These are phyloP conservation scores for Clavispora asparagi DNA, from an alignment of 805 yeast genomes.

Conservation along the genomic window DNA sequence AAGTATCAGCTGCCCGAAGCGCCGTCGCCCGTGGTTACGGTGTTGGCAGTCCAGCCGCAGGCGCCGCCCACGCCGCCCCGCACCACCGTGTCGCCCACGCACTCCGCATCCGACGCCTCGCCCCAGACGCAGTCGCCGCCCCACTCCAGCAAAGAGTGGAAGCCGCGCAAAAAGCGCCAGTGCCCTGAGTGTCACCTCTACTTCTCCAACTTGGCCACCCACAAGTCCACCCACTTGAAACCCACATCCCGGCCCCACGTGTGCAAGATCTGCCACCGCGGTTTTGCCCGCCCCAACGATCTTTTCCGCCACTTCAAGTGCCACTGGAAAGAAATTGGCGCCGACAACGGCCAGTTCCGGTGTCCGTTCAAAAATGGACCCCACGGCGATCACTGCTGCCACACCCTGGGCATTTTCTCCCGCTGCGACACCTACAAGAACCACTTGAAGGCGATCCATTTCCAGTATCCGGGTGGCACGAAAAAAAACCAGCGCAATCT, in stretches of 20 bases:
- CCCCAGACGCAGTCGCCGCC: constrained; percentile 1
- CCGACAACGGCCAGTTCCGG: constrained; percentile 61
- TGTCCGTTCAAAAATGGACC: constrained; percentile 62
- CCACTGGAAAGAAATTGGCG: constrained; percentile 73
- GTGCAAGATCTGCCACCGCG: constrained; percentile 74
- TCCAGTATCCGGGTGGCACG: constrained; percentile 83
- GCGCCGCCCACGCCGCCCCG: background rate
- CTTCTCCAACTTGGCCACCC: constrained; percentile 80
- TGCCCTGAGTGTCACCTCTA: constrained; percentile 65
- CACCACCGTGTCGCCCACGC: background rate
- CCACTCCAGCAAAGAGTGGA: constrained; percentile 20
- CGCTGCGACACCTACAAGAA: constrained; percentile 91
- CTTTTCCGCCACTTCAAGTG: constrained; percentile 79
- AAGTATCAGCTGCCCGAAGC: background rate
- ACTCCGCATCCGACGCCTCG: background rate
- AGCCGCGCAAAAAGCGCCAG: constrained; percentile 60
- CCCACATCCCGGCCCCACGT: constrained; percentile 71
- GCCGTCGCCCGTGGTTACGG: background rate
- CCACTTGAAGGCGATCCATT: constrained; percentile 85
- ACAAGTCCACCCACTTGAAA: constrained; percentile 69
- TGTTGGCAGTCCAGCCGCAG: background rate
- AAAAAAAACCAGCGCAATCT: constrained; percentile 67
- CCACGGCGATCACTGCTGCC: constrained; percentile 49
- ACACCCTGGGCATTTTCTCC: constrained; percentile 77
- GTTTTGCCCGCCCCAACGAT: constrained; percentile 86